Percentiles rank a stretch among this genome's conserved stretches.
phyloP scores from a whole-genome alignment of 139 green algal genomes.

The Closterium sp. region DNA sequence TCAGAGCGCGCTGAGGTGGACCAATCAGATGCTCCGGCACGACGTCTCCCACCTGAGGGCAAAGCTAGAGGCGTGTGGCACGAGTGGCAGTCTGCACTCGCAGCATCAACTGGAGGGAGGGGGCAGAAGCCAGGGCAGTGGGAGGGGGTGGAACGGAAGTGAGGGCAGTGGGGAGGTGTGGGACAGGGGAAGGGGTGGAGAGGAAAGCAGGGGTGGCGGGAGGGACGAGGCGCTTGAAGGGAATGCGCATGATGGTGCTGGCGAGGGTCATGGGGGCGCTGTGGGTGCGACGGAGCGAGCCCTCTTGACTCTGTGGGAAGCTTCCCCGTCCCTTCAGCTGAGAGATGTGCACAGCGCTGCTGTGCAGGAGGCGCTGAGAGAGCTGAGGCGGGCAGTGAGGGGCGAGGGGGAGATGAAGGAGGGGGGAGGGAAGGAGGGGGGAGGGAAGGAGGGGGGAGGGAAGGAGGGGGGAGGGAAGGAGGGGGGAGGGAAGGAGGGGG shows the following conservation, averaged over 20 bases:
- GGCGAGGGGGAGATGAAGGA: not conserved
- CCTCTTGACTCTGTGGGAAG: not conserved
- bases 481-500: too few species aligned
- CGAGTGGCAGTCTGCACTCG: not conserved
- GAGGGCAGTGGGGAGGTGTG: not conserved
- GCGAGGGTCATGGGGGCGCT: not conserved
- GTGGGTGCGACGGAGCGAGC: not conserved
- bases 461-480: not conserved
- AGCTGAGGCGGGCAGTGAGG: not conserved
- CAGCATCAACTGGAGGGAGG: not conserved
- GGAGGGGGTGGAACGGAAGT: not conserved
- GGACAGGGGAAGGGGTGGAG: not conserved
- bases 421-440: not conserved
- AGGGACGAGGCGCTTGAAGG: not conserved
- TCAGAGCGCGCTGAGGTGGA: not conserved
- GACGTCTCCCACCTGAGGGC: not conserved
- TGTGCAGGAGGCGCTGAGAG: not conserved
- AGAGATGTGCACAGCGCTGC: not conserved
- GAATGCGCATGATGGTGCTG: not conserved
- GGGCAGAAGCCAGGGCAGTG: not conserved
- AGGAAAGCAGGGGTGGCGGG: not conserved
- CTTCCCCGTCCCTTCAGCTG: not conserved
- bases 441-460: not conserved
- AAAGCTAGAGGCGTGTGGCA: not conserved
- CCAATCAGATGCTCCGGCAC: not conserved